Evolutionary conservation across 805 yeast species (phyloP).

Genomic region (Candida tallmaniae): DNA sequence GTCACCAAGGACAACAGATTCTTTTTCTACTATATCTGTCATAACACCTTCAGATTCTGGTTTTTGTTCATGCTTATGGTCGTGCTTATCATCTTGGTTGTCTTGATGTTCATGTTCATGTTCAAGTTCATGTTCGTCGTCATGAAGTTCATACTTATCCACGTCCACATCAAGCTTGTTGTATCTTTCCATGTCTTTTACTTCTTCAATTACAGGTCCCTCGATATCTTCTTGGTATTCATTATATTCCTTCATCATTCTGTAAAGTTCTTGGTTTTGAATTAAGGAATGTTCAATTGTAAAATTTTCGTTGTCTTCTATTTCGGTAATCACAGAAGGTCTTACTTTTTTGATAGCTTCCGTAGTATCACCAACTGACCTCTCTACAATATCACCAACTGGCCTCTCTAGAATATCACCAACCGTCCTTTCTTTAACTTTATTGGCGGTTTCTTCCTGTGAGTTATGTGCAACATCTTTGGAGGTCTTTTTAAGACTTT

Average conservation of each 20-base stretch:
- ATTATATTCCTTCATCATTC: conserved; percentile 8
- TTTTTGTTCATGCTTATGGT: neutral
- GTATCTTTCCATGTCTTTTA: conserved; percentile 51
- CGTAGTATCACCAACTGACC: neutral
- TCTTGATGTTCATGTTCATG: conserved; percentile 4
- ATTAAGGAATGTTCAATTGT: conserved; percentile 2
- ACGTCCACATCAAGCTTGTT: conserved; percentile 11
- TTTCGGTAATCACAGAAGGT: neutral
- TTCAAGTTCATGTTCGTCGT: conserved; percentile 8
- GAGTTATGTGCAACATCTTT: neutral
- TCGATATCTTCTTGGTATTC: conserved; percentile 44
- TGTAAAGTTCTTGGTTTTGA: conserved; percentile 7
- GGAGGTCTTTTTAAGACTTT: neutral
- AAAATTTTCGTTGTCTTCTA: neutral
- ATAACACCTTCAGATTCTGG: conserved; percentile 3
- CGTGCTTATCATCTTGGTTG: conserved; percentile 3
- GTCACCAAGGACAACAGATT: conserved; percentile 7
- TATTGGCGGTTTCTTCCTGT: neutral
- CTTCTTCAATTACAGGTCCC: conserved; percentile 51
- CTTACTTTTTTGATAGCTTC: conserved; percentile 6
- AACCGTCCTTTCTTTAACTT: neutral
- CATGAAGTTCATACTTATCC: conserved; percentile 11
- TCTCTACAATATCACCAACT: conserved; percentile 7
- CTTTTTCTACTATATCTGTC: conserved; percentile 17
- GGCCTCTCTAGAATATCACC: neutral